Conservation (phyloP, 129 eudicot genomes). For the Chrysanthemum makinoi region DNA sequence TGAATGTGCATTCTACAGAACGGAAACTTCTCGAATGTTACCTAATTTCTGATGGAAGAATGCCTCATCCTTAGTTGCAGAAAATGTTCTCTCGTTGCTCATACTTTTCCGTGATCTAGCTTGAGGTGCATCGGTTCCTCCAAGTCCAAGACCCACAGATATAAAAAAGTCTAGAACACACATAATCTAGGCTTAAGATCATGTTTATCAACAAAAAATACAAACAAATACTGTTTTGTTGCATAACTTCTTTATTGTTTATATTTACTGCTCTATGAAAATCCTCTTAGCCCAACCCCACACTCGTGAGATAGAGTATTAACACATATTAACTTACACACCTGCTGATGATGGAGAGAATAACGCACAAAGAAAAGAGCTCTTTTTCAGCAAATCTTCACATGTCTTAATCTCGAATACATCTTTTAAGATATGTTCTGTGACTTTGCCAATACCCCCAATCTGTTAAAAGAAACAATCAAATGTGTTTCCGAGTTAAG, state of each 20-base stretch:
- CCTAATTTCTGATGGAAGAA: constrained; percentile 71
- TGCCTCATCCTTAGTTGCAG: constrained; percentile 74
- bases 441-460: constrained; percentile 97
- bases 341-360: constrained; percentile 93
- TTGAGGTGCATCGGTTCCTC: constrained; percentile 82
- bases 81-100: constrained; percentile 91
- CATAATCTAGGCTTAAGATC: constrained; percentile 16
- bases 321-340: constrained; percentile 20
- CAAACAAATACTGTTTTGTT: background rate
- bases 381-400: constrained; percentile 77
- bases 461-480: constrained; percentile 50
- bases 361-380: constrained; percentile 68
- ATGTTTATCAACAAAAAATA: constrained; percentile 1
- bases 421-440: constrained; percentile 75
- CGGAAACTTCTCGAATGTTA: constrained; percentile 8
- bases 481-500: constrained; percentile 9
- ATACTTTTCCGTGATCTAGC: constrained; percentile 72
- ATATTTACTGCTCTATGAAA: background rate
- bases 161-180: constrained; percentile 70
- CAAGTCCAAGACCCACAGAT: constrained; percentile 88
- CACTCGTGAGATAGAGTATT: background rate
- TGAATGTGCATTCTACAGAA: background rate
- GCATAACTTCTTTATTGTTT: background rate
- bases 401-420: constrained; percentile 80
- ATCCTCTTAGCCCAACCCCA: background rate